Evolutionary conservation across 495 filamentous ascomycete genomes (phyloP), one percentile per base, ranked within the genome.

Genomic region (Darksidea phi): DNA sequence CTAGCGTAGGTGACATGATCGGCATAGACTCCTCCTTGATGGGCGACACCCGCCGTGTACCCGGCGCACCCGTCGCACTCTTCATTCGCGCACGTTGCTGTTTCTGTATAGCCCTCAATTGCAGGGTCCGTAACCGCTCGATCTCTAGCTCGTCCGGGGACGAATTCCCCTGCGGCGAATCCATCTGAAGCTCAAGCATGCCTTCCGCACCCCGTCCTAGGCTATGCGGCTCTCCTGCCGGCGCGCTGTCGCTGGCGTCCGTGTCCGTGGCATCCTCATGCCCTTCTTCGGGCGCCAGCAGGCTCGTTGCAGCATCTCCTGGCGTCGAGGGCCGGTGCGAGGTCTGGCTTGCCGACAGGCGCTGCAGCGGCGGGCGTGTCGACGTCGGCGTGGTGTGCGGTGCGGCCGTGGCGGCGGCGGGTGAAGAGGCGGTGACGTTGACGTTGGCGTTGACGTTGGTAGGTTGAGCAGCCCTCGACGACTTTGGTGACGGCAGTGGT

Each of bases 11-110:
- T 41, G 74, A 76, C 32, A 74, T 61, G 37, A 15, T 8, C 8
- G 54, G 36, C 17, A 43, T n/a, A 0, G 59, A 45, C 51, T 76
- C 73, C 43, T 75, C 74, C 25, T 67, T 68, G 64, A 75, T 75
- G 2, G 72, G 69, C 36, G 74, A 72, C 1, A 74, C 63, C 15
- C 69, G 53, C n/a, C 57, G 64, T 20, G 52, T 20, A 12, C 63
- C 61, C 21, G 45, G 56, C 32, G 18, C 15, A 8, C 34, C 49
- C 17, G 38, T 23, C 36, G 56, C 32, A 53, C 48, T 48, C 45
- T 37, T 59, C 36, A 65, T 41, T 38, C 69, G 70, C 11, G 67
- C 62, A 4, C 59, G 57, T 52, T 67, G 69, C 49, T 71, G 65
- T 41, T 61, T 61, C 32, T 69, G 55, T 12, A 70, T 17, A 28